phyloP scores from a whole-genome alignment of 2,329 filamentous ascomycete genomes.

The Beauveria caledonica region DNA sequence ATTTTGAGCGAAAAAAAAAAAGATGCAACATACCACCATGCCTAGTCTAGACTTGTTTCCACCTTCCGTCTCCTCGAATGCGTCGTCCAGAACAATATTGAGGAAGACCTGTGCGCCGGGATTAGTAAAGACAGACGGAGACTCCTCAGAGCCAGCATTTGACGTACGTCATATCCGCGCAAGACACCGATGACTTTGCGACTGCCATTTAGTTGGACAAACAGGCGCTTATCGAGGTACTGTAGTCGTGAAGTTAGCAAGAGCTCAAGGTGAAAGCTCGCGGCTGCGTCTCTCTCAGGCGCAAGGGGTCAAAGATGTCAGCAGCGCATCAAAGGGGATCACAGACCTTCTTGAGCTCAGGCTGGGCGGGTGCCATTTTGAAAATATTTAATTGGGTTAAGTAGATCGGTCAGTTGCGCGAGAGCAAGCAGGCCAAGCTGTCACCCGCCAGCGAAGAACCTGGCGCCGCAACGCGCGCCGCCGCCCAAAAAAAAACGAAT shows the following conservation, averaged over 20 bases:
- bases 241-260: conserved; percentile 33
- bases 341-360: conserved; percentile 91
- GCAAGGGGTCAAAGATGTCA: neutral
- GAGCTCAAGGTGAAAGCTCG: neutral
- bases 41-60: conserved; percentile 86
- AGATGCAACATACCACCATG: conserved; percentile 65
- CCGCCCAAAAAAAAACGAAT: conserved; percentile 23
- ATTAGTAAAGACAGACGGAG: neutral
- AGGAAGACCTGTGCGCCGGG: conserved; percentile 67
- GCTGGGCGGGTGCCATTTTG: conserved; percentile 96
- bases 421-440: neutral
- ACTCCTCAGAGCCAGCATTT: neutral
- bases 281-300: neutral
- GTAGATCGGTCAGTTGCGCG: neutral
- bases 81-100: conserved; percentile 96
- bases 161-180: conserved; percentile 81
- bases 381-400: conserved; percentile 19
- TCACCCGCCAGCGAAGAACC: conserved; percentile 3
- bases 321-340: neutral
- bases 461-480: conserved; percentile 11
- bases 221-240: conserved; percentile 99
- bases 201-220: conserved; percentile 95
- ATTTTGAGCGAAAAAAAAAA: neutral
- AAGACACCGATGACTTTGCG: conserved; percentile 93
- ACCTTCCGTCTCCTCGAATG: conserved; percentile 85